Base-by-base conservation (phyloP, 768 basidiomycete genomes). In the Termitomyces sp. region DNA sequence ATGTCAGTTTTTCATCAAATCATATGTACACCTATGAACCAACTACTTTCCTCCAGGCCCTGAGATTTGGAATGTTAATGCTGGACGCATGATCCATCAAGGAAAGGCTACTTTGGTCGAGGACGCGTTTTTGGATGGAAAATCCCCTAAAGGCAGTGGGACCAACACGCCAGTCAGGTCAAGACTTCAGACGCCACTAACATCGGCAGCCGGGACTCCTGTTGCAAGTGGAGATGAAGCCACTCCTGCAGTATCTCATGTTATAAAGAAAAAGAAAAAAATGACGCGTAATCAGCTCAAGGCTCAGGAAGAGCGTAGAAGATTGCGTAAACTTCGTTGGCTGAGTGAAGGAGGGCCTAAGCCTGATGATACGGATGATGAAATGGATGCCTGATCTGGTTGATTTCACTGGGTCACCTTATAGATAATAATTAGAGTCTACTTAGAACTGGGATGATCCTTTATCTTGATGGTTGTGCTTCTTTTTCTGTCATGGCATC, bases 51-150 rank as follows among this genome's bases (percentile, higher is more conserved):
- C 30, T 41, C 35, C 55, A 90, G 90, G 89, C 66, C 86, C 90
- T 46, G 94, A 98, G 73, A 94, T 95, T 61, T 98, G 96, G 95
- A 81, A 95, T 66, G 84, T 98, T 64, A 92, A 95, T 50, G 84
- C 71, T 50, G 95, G 95, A 11, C 81, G 81, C 30, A 78, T 98
- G 73, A 86, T 86, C 35, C 90, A 90, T 62, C 86, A 93, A 76
- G 95, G 95, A 66, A 98, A 97, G 72, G 75, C 80, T 3, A 85
- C 91, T 14, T 77, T 94, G 45, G 78, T 94, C 44, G 95, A 98
- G 64, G 94, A 95, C 64, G 82, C 82, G 2, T 87, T 95, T 67
- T 78, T 82, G 53, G 87, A 90, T 67, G 71, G 72, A 58, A 87
- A 83, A 70, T 81, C 85, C 17, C 81, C 83, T 5, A 87, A 78